Base-by-base conservation (phyloP, 257 asterid species). In the Striga asiatica region DNA sequence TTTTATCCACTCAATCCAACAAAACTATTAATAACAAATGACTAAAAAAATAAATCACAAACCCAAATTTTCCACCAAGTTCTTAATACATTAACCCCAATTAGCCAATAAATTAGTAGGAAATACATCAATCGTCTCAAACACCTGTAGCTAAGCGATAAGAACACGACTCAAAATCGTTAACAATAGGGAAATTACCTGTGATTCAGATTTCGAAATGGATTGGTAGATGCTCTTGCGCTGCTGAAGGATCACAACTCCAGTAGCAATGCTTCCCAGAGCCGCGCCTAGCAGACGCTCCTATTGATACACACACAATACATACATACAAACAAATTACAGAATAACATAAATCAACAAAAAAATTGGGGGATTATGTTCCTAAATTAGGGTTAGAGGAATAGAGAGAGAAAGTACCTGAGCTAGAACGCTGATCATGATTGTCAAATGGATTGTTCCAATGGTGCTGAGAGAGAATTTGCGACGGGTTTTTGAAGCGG, bases 201-300 rank as follows among this genome's bases (percentile, higher is more conserved):
- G 74, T 14, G 75, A 69, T 54, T 72, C 74, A 58, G 78, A 51
- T 18, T 66, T 74, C 19, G 83, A 54, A 45, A 88, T 72, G 48
- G 89, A 79, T 54, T 51, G 56, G 50, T 80, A 74, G 24, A 84
- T 84, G 63, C 72, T 69, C 69, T 29, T 70, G 3, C 86, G 84
- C 49, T 84, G 92, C 74, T 82, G 81, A 9, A 88, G 70, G 34
- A 84, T 70, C 50, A 81, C 71, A 4, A 66, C 71, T 22, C 88
- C 85, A 16, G 85, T 66, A 2, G 76, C 41, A 20, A 71, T 42
- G 74, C 75, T 66, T 47, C 97, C 97, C 20, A 88, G 61, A 27
- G 94, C 86, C 21, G 86, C 84, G 25, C 96, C 96, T 10, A 87
- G 77, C 53, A 87, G 69, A 53, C 96, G 96, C 83, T 83, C 96